phyloP scores from a whole-genome alignment of 129 eudicot genomes.

The Flaveria robusta region DNA sequence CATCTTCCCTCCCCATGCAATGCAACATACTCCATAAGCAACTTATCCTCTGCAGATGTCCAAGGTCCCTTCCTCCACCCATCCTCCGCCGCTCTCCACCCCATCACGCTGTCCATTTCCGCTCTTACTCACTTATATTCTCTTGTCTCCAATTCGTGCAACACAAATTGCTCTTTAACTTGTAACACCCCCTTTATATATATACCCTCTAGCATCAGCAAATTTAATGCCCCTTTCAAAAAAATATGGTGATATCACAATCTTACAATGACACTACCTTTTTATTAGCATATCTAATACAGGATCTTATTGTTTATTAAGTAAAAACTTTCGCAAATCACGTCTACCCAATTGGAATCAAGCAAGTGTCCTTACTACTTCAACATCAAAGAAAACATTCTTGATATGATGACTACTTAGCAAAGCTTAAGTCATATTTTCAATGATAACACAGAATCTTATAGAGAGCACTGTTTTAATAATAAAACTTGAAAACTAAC shows the following conservation, averaged over 20 bases:
- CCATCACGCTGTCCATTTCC: conserved; percentile 39
- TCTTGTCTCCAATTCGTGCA: conserved; percentile 45
- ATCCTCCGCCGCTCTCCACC: conserved; percentile 52
- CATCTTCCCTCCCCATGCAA: conserved; percentile 83
- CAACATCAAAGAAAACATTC: conserved; percentile 38
- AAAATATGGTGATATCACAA: conserved; percentile 41
- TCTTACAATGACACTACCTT: conserved; percentile 37
- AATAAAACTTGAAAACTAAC: conserved; percentile 27
- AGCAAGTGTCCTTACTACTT: conserved; percentile 38
- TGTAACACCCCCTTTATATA: conserved; percentile 34
- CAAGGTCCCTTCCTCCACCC: conserved; percentile 97
- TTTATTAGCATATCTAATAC: conserved; percentile 17
- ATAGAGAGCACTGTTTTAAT: conserved; percentile 32
- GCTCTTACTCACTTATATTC: conserved; percentile 8
- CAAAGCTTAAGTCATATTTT: conserved; percentile 30
- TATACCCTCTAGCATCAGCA: conserved; percentile 23
- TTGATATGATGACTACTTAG: conserved; percentile 33
- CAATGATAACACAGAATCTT: conserved; percentile 40
- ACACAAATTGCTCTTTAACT: conserved; percentile 38
- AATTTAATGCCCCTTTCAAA: conserved; percentile 31
- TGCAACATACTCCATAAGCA: conserved; percentile 63
- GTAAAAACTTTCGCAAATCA: conserved; percentile 26
- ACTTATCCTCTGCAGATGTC: conserved; percentile 88
- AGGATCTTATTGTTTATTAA: conserved; percentile 19
- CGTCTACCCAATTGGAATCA: conserved; percentile 19